A percentile compares a stretch with the other conserved stretches of the same genome.
phyloP scores from a whole-genome alignment of 805 yeast species.

The Lipomyces anomalus region DNA sequence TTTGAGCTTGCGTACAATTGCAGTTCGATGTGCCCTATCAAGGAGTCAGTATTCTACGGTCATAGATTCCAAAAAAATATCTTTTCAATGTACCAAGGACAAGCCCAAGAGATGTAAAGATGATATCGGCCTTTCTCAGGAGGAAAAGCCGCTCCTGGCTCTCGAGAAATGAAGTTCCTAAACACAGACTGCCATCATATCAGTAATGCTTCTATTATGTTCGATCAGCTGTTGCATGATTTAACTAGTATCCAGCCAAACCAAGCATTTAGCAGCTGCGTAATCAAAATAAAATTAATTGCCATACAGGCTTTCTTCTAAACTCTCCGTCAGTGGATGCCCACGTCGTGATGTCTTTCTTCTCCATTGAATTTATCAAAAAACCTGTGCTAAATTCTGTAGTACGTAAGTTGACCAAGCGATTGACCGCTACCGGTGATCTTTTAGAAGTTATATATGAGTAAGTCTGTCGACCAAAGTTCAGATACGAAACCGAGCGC shows the following conservation, averaged over 20 bases:
- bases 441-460: no score
- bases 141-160: slow-evolving; percentile 61
- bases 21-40: slow-evolving; percentile 67
- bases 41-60: neutral
- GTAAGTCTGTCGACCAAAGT: no score
- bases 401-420: no score
- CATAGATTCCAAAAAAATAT: slow-evolving; percentile 48
- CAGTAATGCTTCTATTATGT: slow-evolving; percentile 1
- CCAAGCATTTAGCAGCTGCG: slow-evolving; percentile 4
- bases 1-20: slow-evolving; percentile 67
- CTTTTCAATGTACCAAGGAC: slow-evolving; percentile 87
- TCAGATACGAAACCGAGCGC: no score
- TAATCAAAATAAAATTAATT: slow-evolving; percentile 4
- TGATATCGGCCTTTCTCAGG: slow-evolving; percentile 83
- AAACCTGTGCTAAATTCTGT: no score
- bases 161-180: slow-evolving; percentile 54
- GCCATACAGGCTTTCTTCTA: slow-evolving; percentile 22
- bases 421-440: no score
- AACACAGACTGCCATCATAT: slow-evolving; percentile 37
- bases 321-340: slow-evolving; percentile 26
- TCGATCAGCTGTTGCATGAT: neutral
- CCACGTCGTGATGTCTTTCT: slow-evolving; percentile 16
- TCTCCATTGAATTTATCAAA: slow-evolving; percentile 6
- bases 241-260: neutral
- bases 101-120: slow-evolving; percentile 80